Evolutionary conservation across 495 filamentous ascomycete genomes (phyloP), one percentile per base, ranked within the genome.

Genomic region (Aspergillus asperescens): DNA sequence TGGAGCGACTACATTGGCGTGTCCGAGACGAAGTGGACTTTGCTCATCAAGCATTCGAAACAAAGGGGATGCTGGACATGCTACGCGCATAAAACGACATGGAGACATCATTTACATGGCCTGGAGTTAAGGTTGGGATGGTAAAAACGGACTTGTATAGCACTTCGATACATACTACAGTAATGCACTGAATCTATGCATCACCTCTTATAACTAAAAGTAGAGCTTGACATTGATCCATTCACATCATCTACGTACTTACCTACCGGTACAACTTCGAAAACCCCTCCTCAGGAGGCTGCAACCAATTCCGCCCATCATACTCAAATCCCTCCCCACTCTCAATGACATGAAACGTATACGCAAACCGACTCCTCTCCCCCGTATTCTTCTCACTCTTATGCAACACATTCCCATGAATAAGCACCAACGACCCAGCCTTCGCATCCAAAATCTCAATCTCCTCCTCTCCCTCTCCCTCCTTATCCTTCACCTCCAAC

Each of bases 331-430:
- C 71, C 34, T 84, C 79, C 43, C 87, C 84, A 0, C 89, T 88
- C 68, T 97, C 93, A 63, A 97, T 97, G 34, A 95, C 79, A 74
- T 98, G 93, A 61, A 96, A 98, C 0, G 94, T 98, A 70, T 98
- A 98, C 20, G 95, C 95, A 65, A 89, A 94, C 61, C 93, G 80
- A 50, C 90, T 91, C 70, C 85, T 87, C 50, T 73, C 66, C 60
- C 93, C 95, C 28, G 78, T 67, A 60, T 98, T 98, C 78, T 76
- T 87, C 78, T 94, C 89, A 67, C 93, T 96, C 80, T 95, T 93
- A 65, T 98, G 93, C 68, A 98, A 58, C 38, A 97, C 70, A 74
- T 98, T 97, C 15, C 93, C 93, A 75, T 98, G 93, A 57, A 98
- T 97, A 43, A 98, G 66, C 34, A 97, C 90, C 67, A 98, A 64